Conservation (phyloP, 306 rosid genomes). For the Casuarina glauca region DNA sequence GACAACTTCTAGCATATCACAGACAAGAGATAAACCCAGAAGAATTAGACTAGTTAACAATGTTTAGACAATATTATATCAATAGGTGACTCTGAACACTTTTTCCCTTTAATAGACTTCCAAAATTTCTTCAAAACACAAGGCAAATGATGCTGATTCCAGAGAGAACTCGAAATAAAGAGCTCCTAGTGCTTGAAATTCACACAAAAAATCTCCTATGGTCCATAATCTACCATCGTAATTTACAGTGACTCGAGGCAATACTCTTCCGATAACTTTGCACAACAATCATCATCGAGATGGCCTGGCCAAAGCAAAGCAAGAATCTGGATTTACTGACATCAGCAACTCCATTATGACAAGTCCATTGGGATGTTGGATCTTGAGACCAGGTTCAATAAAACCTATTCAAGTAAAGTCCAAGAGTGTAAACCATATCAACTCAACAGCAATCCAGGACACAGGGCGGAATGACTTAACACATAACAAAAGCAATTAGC, state of each 20-base stretch:
- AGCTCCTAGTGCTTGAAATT: slow-evolving; percentile 17
- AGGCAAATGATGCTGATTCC: not conserved
- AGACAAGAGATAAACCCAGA: not conserved
- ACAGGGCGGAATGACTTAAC: not conserved
- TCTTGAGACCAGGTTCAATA: slow-evolving; percentile 69
- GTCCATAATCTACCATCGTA: slow-evolving; percentile 3
- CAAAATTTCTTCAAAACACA: slow-evolving; percentile 20
- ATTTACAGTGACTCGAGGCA: slow-evolving; percentile 3
- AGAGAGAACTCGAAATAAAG: slow-evolving; percentile 2
- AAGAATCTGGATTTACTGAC: slow-evolving; percentile 66
- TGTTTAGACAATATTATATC: not conserved
- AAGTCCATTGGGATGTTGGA: slow-evolving; percentile 51
- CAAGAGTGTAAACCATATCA: not conserved
- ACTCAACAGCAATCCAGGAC: slow-evolving; percentile 19
- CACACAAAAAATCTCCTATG: not conserved
- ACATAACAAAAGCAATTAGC: slow-evolving; percentile 17
- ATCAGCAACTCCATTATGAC: slow-evolving; percentile 70
- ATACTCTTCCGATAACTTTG: not conserved
- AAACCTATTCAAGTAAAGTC: slow-evolving; percentile 56
- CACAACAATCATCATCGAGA: slow-evolving; percentile 29
- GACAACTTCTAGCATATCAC: not conserved
- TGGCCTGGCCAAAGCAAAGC: slow-evolving; percentile 79
- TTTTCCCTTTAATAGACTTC: not conserved
- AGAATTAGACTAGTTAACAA: not conserved
- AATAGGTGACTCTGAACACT: too few species aligned